Conservation (phyloP, 352 stramenopile genomes). For the Globisporangium takayamanum region DNA sequence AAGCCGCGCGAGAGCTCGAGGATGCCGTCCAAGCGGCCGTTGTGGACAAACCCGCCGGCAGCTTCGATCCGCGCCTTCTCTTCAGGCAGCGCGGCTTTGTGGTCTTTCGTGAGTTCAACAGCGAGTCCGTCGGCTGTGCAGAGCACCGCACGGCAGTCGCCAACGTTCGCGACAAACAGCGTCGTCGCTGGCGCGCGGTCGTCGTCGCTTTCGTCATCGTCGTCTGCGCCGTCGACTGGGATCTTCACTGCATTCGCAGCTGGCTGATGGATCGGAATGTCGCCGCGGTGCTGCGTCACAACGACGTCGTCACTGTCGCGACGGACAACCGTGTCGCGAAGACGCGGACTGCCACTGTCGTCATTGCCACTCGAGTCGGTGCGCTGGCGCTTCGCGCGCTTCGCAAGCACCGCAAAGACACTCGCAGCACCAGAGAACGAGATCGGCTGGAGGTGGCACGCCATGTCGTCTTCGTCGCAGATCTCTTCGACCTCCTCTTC, state of each 20-base stretch:
- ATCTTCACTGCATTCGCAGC: conserved; percentile 4
- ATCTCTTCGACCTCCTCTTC: conserved; percentile 29
- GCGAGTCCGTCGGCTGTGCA: conserved; percentile 65
- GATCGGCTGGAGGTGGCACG: conserved; percentile 61
- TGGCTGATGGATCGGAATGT: conserved; percentile 19
- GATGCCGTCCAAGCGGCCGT: conserved; percentile 83
- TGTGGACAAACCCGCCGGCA: conserved; percentile 83
- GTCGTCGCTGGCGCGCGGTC: conserved; percentile 27
- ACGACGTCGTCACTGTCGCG: background rate
- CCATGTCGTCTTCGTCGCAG: conserved; percentile 40
- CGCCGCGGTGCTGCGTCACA: conserved; percentile 3
- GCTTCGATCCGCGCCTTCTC: conserved; percentile 80
- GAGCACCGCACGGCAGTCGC: conserved; percentile 87
- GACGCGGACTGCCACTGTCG: background rate
- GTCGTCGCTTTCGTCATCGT: conserved; percentile 13
- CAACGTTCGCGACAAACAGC: conserved; percentile 85
- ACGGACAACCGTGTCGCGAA: too few relatives aligned
- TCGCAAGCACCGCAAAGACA: conserved; percentile 57
- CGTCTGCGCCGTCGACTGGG: conserved; percentile 4
- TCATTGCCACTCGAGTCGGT: background rate
- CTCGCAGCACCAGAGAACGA: conserved; percentile 79
- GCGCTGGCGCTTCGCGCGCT: conserved; percentile 19
- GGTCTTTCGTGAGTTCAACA: conserved; percentile 79
- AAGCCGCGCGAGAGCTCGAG: conserved; percentile 85
- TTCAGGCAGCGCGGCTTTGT: conserved; percentile 75